Base-by-base conservation (phyloP, 2,329 filamentous ascomycete species). In the Setomelanomma holmii region DNA sequence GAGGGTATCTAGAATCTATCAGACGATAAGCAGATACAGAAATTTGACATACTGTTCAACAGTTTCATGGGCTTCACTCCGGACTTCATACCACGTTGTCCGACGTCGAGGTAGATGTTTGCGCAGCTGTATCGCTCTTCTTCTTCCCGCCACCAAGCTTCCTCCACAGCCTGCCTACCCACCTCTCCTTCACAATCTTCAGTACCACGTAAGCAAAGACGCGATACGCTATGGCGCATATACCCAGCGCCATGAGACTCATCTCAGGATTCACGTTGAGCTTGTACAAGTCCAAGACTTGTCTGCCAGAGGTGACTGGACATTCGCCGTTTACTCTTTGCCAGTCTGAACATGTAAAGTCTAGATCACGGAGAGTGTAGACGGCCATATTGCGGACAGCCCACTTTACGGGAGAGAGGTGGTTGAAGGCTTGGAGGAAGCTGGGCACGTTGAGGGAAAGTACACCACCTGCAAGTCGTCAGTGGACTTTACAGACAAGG, bases 331-430 rank as follows among this genome's bases (percentile, higher is more conserved):
- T 73, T 0, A 89, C 72, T 33, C 78, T 77, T 75, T 91, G 87
- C 7, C 71, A 75, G 1, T 82, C 79, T 2, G 79, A 81, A 68
- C 89, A 93, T 1, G 83, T 84, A 61, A 93, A 91, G 0, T 67
- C 49, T 5, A 90, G 80, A 0, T 79, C 81, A 5, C 80, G 75
- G 27, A 93, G 72, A 0, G 86, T 86, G 58, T 86, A 91, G 0
- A 85, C 84, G 0, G 86, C 86, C 34, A 93, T 74, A 27, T 88
- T 88, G 0, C 84, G 84, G 3, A 88, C 80, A 0, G 84, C 82
- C 66, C 91, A 93, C 45, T 89, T 87, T 46, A 90, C 81, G 0
- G 89, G 89, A 1, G 82, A 86, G 40, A 92, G 80, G 68, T 90
- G 87, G 68, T 92, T 92, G 67, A 90, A 81, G 0, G 81, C 85